Evolutionary conservation across 1,284 basidiomycete species (phyloP).

Genomic region (Schizopora paradoxa): DNA sequence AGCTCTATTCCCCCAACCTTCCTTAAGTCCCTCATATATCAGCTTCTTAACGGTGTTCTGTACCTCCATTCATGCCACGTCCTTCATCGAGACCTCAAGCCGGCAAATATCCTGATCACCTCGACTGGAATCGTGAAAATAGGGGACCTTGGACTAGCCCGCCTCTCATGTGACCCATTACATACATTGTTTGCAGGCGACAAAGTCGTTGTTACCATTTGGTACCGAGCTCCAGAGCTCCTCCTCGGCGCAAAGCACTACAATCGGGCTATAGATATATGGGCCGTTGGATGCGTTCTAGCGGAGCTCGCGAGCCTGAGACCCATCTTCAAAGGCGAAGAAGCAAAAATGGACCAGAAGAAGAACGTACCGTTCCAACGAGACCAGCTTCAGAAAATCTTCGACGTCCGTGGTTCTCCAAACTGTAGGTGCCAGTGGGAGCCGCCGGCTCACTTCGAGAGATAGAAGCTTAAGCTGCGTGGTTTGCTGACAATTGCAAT

Average conservation of each 20-base stretch:
- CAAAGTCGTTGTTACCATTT: constrained; percentile 99
- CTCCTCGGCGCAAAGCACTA: constrained; percentile 95
- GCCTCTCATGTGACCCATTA: constrained; percentile 80
- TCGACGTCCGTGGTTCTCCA: constrained; percentile 91
- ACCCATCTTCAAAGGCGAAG: constrained; percentile 99
- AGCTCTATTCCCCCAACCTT: constrained; percentile 69
- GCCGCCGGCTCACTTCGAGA: too few species aligned
- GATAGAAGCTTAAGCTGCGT: too few species aligned
- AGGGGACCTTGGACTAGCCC: constrained; percentile 92
- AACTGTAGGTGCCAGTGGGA: too few species aligned
- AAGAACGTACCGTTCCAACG: constrained; percentile 93
- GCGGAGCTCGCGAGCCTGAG: constrained; percentile 90
- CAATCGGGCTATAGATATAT: constrained; percentile 91
- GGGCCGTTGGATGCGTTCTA: constrained; percentile 97
- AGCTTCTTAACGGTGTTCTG: constrained; percentile 92
- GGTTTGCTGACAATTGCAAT: too few species aligned
- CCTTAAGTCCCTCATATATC: constrained; percentile 91
- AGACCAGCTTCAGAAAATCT: constrained; percentile 92
- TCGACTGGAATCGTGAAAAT: constrained; percentile 91
- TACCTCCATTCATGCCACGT: constrained; percentile 96
- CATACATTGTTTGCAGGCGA: constrained; percentile 86
- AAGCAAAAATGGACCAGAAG: constrained; percentile 91
- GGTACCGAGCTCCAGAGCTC: constrained; percentile 96
- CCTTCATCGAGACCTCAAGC: constrained; percentile 95
- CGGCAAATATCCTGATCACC: constrained; percentile 97